Conservation (phyloP, 2,329 filamentous ascomycete species). For the Aspergillus sp. region DNA sequence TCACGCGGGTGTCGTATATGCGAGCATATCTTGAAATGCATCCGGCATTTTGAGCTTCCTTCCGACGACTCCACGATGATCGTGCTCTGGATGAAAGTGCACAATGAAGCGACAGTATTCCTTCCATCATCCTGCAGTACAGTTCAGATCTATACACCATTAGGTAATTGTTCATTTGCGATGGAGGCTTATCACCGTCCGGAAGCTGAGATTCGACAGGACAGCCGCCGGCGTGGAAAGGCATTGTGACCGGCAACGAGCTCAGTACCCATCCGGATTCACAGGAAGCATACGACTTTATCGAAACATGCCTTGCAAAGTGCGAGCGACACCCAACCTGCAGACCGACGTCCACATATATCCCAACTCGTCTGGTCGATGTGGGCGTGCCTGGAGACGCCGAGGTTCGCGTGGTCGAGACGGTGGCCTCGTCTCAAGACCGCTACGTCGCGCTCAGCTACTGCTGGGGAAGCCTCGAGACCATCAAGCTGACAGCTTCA, state of each 20-base stretch:
- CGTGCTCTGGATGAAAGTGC: not conserved
- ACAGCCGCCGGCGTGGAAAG: not conserved
- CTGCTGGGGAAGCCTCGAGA: not conserved
- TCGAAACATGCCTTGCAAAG: not conserved
- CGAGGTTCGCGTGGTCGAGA: not conserved
- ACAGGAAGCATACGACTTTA: not conserved
- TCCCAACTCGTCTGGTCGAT: not conserved
- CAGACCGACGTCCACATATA: not conserved
- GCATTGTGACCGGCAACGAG: not conserved
- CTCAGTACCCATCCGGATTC: not conserved
- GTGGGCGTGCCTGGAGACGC: not conserved
- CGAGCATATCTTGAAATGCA: not conserved
- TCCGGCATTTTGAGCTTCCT: not conserved
- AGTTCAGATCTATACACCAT: not conserved
- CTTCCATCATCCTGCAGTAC: not conserved
- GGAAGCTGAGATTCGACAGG: not conserved
- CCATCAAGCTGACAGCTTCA: not conserved
- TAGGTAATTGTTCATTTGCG: not conserved
- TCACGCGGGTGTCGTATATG: not conserved
- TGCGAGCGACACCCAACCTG: not conserved
- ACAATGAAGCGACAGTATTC: not conserved
- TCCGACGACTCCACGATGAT: not conserved
- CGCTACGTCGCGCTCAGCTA: not conserved
- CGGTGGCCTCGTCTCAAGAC: not conserved
- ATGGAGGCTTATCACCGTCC: not conserved